These are phyloP conservation scores for Vitis vinifera DNA, from an alignment of 164 flowering plant genomes.

Conservation along the genomic window DNA sequence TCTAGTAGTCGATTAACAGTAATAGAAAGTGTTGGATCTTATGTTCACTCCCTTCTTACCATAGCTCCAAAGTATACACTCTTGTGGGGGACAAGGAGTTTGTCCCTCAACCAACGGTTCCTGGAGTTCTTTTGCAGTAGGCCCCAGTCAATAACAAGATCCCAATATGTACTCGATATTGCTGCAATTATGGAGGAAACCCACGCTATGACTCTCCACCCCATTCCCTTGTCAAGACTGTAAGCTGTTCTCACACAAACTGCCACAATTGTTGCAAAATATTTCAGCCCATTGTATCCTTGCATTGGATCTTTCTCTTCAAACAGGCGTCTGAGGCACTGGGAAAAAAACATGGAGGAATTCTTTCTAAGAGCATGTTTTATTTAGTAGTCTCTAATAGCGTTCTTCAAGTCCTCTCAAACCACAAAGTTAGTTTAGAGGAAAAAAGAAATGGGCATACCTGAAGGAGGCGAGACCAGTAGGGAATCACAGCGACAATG, in stretches of 20 bases:
- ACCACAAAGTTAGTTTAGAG: no score
- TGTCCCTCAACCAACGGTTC: slow-evolving; percentile 55
- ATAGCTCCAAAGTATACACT: slow-evolving; percentile 50
- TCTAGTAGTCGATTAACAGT: no score
- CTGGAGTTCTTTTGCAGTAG: slow-evolving; percentile 37
- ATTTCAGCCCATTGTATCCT: slow-evolving; percentile 45
- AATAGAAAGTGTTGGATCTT: background rate
- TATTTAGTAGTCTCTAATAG: no score
- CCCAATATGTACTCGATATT: slow-evolving; percentile 44
- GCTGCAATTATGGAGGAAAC: slow-evolving; percentile 36
- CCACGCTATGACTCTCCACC: slow-evolving; percentile 32
- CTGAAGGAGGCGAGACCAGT: slow-evolving; percentile 44
- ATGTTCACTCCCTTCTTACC: slow-evolving; percentile 25
- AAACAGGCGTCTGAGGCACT: slow-evolving; percentile 46
- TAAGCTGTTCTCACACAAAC: slow-evolving; percentile 42
- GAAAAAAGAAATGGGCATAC: slow-evolving; percentile 11
- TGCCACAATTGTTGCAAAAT: slow-evolving; percentile 43
- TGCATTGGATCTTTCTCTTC: slow-evolving; percentile 49
- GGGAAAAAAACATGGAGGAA: background rate
- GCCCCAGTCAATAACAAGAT: slow-evolving; percentile 56
- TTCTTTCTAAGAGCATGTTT: background rate
- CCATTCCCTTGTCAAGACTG: slow-evolving; percentile 17
- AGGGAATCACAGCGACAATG: slow-evolving; percentile 47
- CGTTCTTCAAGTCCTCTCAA: no score
- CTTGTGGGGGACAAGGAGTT: slow-evolving; percentile 39